Evolutionary conservation across 2,329 filamentous ascomycete species (phyloP), one percentile per base, ranked within the genome.

Genomic region (Penicillium expansum): DNA sequence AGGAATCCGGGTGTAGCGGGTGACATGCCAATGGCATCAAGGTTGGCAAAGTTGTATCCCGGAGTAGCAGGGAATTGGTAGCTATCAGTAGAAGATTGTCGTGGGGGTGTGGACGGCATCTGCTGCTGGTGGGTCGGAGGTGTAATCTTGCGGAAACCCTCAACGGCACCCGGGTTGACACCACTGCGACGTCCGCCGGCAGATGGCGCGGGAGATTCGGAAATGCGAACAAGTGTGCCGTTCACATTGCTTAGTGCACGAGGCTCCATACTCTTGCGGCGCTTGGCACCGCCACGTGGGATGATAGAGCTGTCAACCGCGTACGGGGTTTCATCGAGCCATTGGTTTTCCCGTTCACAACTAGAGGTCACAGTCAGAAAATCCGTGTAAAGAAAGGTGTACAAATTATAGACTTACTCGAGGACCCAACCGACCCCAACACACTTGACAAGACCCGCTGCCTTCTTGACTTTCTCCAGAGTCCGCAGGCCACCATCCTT

Each of bases 371-470:
- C 27, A 42, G 55, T 68, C 57, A 66, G 65, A 41, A 45, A 24
- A 29, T 30, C n/a, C 9, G 18, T 14, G 16, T 39, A 6, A 18
- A 18, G 16, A 2, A 16, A 22, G 7, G 16, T 22, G 13, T 5
- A 52, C 16, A 32, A 33, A 47, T 47, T 14, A 43, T 16, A 30
- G 57, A 84, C 87, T 83, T 83, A 91, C 88, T 96, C 91, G 61
- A 96, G 82, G 53, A 94, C 89, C 91, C 91, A 96, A 62, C 86
- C 87, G 45, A 95, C 89, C 48, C 91, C 91, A 54, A 96, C 91
- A 74, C 91, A 95, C 65, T 90, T 86, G 37, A 96, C 89, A 30
- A 90, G 80, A 6, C 90, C 90, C 14, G 83, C 82, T 38, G 84
- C 86, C 65, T 88, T 83, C 56, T 86, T 82, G 7, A 93, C 88